Evolutionary conservation across 2,329 filamentous ascomycete genomes (phyloP).

Genomic region (Podosphaera aphanis): DNA sequence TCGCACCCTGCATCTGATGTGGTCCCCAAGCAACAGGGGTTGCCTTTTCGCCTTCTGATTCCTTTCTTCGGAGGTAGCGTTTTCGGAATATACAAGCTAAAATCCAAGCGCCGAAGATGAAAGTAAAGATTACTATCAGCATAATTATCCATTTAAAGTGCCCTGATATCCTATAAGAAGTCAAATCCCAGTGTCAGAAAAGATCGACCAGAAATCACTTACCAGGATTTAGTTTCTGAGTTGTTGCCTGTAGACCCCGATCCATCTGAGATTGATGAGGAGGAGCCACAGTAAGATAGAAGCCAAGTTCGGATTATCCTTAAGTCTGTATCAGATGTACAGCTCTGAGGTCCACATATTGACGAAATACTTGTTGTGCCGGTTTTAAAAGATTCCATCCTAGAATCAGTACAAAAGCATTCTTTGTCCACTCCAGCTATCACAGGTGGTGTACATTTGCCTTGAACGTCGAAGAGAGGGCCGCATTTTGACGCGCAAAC

Average conservation of each 20-base stretch:
- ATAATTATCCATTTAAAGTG: constrained; percentile 70
- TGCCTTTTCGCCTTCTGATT: constrained; percentile 21
- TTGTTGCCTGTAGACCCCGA: constrained; percentile 5
- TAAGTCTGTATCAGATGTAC: constrained; percentile 24
- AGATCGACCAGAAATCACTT: background rate
- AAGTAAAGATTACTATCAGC: constrained; percentile 49
- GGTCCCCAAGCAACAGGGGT: constrained; percentile 18
- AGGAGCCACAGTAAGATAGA: constrained; percentile 34
- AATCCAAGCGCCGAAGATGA: constrained; percentile 41
- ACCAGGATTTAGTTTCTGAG: background rate
- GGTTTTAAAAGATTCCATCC: constrained; percentile 31
- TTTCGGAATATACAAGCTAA: constrained; percentile 48
- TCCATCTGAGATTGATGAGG: background rate
- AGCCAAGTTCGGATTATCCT: constrained; percentile 47
- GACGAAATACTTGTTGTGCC: constrained; percentile 32
- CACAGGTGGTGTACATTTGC: constrained; percentile 40
- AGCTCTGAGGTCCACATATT: constrained; percentile 35
- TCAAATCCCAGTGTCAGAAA: too few species aligned
- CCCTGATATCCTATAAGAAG: constrained; percentile 30
- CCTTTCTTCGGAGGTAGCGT: constrained; percentile 47
- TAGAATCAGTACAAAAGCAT: constrained; percentile 50
- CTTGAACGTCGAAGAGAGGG: constrained; percentile 44
- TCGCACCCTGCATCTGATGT: constrained; percentile 16
- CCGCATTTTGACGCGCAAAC: constrained; percentile 36
- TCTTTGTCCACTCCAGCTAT: constrained; percentile 30